Conservation (phyloP, 1,284 basidiomycete genomes). For the Ceratobasidium theobromae region DNA sequence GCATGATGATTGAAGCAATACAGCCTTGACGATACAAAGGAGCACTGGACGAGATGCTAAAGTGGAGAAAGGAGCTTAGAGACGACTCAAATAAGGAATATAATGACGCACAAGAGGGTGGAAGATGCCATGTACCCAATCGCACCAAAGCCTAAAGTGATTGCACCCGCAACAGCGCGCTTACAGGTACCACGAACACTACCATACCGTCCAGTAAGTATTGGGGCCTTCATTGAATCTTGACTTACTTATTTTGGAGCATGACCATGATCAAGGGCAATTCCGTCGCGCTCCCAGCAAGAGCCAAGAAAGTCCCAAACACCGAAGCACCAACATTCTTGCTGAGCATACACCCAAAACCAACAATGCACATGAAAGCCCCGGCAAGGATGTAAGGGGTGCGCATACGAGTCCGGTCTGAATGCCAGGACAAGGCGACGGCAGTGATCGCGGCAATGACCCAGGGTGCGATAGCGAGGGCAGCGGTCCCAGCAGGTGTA, state of each 20-base stretch:
- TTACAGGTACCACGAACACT: constrained; percentile 28
- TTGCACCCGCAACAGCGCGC: constrained; percentile 23
- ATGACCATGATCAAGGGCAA: constrained; percentile 24
- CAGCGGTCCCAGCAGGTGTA: constrained; percentile 6
- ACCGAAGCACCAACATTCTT: constrained; percentile 11
- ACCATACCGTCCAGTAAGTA: background rate
- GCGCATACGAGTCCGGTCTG: constrained; percentile 9
- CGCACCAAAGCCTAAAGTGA: constrained; percentile 21
- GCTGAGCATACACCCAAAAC: constrained; percentile 28
- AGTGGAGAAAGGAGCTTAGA: background rate
- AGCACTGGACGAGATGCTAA: constrained; percentile 14
- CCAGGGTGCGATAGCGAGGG: constrained; percentile 7
- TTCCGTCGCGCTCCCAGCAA: constrained; percentile 20
- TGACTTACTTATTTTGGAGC: constrained; percentile 25
- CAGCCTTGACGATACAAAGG: constrained; percentile 23
- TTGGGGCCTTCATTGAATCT: background rate
- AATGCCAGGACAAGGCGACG: background rate
- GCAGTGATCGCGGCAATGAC: constrained; percentile 4
- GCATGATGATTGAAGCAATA: constrained; percentile 17
- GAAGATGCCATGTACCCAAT: constrained; percentile 23
- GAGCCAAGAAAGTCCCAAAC: constrained; percentile 17
- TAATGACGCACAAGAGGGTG: constrained; percentile 3
- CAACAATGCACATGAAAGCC: constrained; percentile 7
- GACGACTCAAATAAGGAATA: background rate
- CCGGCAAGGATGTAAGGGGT: constrained; percentile 17